These are phyloP conservation scores for Podaxis sp. DNA, from an alignment of 768 basidiomycete genomes.

Conservation along the genomic window DNA sequence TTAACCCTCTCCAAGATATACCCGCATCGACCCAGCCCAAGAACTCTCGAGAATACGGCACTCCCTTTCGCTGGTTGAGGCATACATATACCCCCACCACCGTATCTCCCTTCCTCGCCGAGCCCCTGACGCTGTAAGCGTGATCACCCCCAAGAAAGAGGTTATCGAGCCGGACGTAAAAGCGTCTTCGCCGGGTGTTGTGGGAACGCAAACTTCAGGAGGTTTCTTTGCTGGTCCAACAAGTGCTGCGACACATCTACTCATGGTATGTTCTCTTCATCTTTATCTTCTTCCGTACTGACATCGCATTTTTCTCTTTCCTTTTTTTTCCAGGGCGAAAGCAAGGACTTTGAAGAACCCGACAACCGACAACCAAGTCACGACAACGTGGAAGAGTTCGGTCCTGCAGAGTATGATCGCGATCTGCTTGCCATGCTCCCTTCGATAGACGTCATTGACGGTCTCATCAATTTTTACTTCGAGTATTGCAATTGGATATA, in stretches of 20 bases:
- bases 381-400: conserved; percentile 47
- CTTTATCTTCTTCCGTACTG: conserved; percentile 8
- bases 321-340: conserved; percentile 36
- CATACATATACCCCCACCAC: conserved; percentile 51
- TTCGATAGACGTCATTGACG: conserved; percentile 65
- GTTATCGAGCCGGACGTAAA: conserved; percentile 49
- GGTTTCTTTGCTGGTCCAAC: conserved; percentile 83
- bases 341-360: conserved; percentile 52
- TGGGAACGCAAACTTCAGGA: conserved; percentile 62
- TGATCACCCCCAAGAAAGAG: conserved; percentile 55
- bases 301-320: conserved; percentile 11
- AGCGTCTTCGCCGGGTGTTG: conserved; percentile 58
- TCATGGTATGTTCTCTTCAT: conserved; percentile 45
- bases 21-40: conserved; percentile 59
- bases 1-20: conserved; percentile 31
- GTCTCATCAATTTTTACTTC: conserved; percentile 74
- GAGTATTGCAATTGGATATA: conserved; percentile 90
- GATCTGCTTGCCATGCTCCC: conserved; percentile 72
- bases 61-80: conserved; percentile 66
- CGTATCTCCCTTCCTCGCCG: conserved; percentile 36
- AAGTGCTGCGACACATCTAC: conserved; percentile 67
- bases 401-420: conserved; percentile 61
- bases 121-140: conserved; percentile 33
- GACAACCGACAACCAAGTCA: conserved; percentile 55
- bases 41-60: conserved; percentile 71